phyloP scores from a whole-genome alignment of 768 basidiomycete species.

The Lentinula sp. region DNA sequence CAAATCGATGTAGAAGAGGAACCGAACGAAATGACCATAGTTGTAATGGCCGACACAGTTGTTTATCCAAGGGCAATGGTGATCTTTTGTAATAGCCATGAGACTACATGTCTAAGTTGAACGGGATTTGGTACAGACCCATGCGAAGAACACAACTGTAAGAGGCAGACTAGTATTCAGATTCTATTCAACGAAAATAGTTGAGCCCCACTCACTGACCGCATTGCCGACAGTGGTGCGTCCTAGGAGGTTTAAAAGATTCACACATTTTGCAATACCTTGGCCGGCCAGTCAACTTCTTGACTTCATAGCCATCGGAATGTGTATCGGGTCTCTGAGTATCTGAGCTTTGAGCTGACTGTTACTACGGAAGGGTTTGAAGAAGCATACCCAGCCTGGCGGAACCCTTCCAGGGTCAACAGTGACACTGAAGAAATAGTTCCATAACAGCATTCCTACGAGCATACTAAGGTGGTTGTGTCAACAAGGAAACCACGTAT shows the following conservation, averaged over 20 bases:
- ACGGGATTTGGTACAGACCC: constrained; percentile 43
- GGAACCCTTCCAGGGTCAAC: constrained; percentile 89
- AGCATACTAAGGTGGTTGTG: constrained; percentile 46
- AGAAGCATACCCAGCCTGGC: constrained; percentile 55
- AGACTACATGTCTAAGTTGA: not conserved
- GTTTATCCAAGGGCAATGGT: constrained; percentile 91
- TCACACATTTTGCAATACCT: constrained; percentile 86
- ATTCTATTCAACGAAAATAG: not conserved
- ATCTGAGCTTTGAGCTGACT: not conserved
- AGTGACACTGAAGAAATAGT: constrained; percentile 77
- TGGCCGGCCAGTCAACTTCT: constrained; percentile 77
- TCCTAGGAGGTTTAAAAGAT: constrained; percentile 78
- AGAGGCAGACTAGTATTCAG: constrained; percentile 2
- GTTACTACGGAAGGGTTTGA: not conserved
- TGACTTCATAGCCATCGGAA: constrained; percentile 80
- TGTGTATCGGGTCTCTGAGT: constrained; percentile 68
- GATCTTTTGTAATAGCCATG: constrained; percentile 41
- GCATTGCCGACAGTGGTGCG: constrained; percentile 92
- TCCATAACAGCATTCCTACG: constrained; percentile 77
- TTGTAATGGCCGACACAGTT: constrained; percentile 95
- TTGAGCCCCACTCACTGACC: constrained; percentile 47
- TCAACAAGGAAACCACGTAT: not conserved
- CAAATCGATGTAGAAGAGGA: constrained; percentile 89
- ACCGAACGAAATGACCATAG: constrained; percentile 84
- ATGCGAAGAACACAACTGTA: constrained; percentile 80